Conservation (phyloP, 2,329 filamentous ascomycete species). For the Hymenoscyphus fraxineus region DNA sequence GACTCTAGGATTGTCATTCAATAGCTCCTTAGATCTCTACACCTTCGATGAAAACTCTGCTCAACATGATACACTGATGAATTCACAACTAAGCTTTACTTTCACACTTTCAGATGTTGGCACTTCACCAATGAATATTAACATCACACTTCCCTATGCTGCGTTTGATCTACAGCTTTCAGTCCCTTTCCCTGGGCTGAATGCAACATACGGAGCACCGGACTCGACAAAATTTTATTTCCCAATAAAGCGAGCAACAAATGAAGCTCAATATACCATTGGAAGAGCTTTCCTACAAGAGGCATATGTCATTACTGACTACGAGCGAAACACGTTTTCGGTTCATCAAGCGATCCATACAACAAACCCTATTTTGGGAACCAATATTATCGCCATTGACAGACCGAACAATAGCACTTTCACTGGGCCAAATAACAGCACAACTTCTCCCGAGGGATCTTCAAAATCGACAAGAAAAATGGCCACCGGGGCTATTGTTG, state of each 20-base stretch:
- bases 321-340: constrained; percentile 33
- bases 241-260: constrained; percentile 31
- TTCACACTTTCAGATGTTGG: constrained; percentile 51
- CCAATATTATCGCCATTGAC: constrained; percentile 25
- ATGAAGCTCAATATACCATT: constrained; percentile 33
- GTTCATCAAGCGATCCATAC: constrained; percentile 34
- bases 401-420: constrained; percentile 29
- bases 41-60: constrained; percentile 53
- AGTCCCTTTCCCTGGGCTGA: constrained; percentile 32
- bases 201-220: constrained; percentile 44
- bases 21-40: constrained; percentile 61
- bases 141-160: constrained; percentile 35
- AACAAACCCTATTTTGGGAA: constrained; percentile 24
- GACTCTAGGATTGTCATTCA: constrained; percentile 61
- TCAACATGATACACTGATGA: constrained; percentile 46
- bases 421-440: constrained; percentile 12
- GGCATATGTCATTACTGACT: constrained; percentile 36
- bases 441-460: background rate
- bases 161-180: constrained; percentile 34
- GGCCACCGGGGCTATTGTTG: constrained; percentile 26
- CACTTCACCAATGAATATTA: constrained; percentile 42
- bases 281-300: constrained; percentile 37
- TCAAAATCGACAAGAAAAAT: constrained; percentile 10
- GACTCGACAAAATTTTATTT: constrained; percentile 39
- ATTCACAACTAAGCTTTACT: constrained; percentile 48